Percentiles rank a stretch among this genome's conserved stretches.
Evolutionary conservation across 2,329 filamentous ascomycete species (phyloP).

Genomic region (Colletotrichum salicis): DNA sequence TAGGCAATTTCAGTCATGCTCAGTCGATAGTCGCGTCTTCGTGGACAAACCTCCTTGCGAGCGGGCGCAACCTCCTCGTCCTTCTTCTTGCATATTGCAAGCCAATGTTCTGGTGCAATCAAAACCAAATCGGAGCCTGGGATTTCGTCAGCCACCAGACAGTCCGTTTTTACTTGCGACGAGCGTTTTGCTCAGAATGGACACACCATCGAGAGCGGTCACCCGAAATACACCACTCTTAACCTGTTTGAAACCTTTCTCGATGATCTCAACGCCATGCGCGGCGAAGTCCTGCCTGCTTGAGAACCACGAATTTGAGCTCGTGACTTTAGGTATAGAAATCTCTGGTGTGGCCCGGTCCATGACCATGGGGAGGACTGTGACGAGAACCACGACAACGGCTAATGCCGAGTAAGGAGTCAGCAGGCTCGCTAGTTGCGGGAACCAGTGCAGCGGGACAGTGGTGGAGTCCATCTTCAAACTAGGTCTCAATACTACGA

Average conservation of each 20-base stretch:
- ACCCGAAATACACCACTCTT: slow-evolving; percentile 25
- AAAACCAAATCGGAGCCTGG: slow-evolving; percentile 26
- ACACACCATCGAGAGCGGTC: slow-evolving; percentile 23
- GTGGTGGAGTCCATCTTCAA: slow-evolving; percentile 10
- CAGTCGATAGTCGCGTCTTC: neutral
- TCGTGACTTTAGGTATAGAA: slow-evolving; percentile 16
- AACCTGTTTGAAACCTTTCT: slow-evolving; percentile 18
- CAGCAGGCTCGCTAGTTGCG: neutral
- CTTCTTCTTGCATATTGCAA: slow-evolving; percentile 29
- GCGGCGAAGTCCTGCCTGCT: slow-evolving; percentile 20
- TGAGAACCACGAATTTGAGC: slow-evolving; percentile 27
- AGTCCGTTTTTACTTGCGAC: neutral
- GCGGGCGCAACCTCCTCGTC: slow-evolving; percentile 27
- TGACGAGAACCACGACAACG: neutral
- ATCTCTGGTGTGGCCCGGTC: neutral
- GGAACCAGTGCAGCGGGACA: neutral
- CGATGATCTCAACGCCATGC: slow-evolving; percentile 31
- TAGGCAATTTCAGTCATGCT: neutral
- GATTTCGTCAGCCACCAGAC: neutral
- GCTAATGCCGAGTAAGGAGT: neutral
- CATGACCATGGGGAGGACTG: neutral
- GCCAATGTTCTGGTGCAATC: slow-evolving; percentile 20
- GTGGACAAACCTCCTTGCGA: slow-evolving; percentile 16
- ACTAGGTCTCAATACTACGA: neutral
- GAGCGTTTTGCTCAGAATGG: no score